Conservation (phyloP, 768 basidiomycete species). For the Pleurotus giganteus region DNA sequence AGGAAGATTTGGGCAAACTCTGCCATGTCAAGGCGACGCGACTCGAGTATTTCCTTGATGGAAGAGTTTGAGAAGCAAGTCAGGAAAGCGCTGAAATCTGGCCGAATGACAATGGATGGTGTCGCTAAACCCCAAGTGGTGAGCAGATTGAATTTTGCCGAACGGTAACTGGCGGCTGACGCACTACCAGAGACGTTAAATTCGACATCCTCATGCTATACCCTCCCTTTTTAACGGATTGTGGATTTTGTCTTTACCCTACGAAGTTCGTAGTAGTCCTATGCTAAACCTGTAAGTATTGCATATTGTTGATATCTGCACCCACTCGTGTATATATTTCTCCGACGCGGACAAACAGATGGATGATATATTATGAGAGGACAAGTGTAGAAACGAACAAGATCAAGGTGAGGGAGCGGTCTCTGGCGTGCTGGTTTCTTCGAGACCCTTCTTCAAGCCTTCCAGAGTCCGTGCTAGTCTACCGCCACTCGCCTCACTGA, state of each 20-base stretch:
- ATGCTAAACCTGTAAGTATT: too few species aligned
- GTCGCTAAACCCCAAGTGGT: background rate
- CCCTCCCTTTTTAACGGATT: too few species aligned
- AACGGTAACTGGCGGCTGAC: too few species aligned
- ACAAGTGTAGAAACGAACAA: too few species aligned
- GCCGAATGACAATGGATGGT: background rate
- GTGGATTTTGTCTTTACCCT: too few species aligned
- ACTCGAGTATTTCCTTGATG: background rate
- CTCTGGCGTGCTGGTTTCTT: conserved; percentile 18
- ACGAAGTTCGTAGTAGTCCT: too few species aligned
- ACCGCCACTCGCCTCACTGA: conserved; percentile 69
- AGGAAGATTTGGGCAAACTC: conserved; percentile 21
- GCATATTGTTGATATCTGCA: too few species aligned
- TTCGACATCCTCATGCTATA: too few species aligned
- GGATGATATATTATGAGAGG: too few species aligned
- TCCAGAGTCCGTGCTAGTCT: conserved; percentile 70
- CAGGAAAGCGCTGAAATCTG: background rate
- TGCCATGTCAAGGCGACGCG: conserved; percentile 10
- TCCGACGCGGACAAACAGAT: too few species aligned
- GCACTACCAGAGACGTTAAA: too few species aligned
- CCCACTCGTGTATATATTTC: too few species aligned
- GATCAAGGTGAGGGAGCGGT: conserved; percentile 11
- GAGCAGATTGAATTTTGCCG: background rate
- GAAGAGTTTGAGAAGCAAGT: conserved; percentile 1
- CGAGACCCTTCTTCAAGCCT: conserved; percentile 56